Evolutionary conservation across 306 rosid species (phyloP).

Genomic region (Prunus davidiana): DNA sequence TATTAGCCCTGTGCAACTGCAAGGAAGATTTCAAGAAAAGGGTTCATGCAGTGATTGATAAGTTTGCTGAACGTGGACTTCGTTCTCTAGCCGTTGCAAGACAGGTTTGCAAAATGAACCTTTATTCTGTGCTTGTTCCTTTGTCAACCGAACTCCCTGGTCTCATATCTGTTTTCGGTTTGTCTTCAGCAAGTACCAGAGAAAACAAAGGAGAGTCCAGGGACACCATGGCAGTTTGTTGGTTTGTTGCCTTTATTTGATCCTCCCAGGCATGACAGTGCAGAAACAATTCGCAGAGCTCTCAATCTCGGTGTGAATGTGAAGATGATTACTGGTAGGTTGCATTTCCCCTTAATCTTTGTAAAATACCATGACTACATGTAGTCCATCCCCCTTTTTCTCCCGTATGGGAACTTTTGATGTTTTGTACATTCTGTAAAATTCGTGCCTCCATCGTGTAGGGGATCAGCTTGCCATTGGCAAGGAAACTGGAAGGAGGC

Average conservation of each 20-base stretch:
- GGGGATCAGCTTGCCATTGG: constrained; percentile 99
- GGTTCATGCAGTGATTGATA: constrained; percentile 75
- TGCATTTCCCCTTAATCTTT: constrained; percentile 10
- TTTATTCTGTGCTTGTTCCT: constrained; percentile 7
- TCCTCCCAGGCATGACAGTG: constrained; percentile 99
- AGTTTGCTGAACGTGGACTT: constrained; percentile 97
- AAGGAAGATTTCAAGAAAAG: constrained; percentile 71
- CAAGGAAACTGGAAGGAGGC: constrained; percentile 97
- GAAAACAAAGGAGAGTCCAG: constrained; percentile 72
- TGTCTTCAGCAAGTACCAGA: constrained; percentile 75
- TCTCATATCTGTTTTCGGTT: constrained; percentile 16
- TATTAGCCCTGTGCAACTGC: constrained; percentile 83
- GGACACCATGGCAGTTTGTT: constrained; percentile 92
- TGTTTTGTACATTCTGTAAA: constrained; percentile 13
- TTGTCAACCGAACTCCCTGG: constrained; percentile 8
- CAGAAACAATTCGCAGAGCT: constrained; percentile 97
- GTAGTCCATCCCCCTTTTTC: neutral
- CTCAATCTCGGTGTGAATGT: constrained; percentile 98
- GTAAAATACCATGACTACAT: neutral
- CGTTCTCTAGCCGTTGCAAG: constrained; percentile 93
- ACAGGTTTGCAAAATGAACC: constrained; percentile 58
- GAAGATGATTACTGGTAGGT: constrained; percentile 96
- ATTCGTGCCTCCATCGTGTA: constrained; percentile 22
- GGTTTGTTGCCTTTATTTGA: constrained; percentile 90
- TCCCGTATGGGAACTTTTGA: neutral